phyloP scores from a whole-genome alignment of 345 rosid genomes.

The Salix arbutifolia region DNA sequence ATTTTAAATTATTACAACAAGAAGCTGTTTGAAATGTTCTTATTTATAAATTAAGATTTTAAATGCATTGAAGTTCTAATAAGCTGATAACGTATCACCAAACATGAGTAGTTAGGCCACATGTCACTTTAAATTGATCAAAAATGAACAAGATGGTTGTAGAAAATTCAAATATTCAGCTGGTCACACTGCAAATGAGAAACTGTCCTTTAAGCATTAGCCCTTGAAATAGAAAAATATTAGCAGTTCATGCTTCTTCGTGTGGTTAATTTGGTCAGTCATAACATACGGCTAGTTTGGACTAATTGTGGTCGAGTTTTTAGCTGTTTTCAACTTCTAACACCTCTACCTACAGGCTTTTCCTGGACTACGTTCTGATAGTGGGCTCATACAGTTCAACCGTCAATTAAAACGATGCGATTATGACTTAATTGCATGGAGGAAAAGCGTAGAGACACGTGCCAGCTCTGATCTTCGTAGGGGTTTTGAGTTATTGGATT shows the following conservation, averaged over 20 bases:
- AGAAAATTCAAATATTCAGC: neutral
- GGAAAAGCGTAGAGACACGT: slow-evolving; percentile 72
- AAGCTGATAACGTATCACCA: neutral
- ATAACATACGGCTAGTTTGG: neutral
- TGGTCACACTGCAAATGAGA: neutral
- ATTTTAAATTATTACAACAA: neutral
- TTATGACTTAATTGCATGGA: slow-evolving; percentile 79
- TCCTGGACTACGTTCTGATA: slow-evolving; percentile 83
- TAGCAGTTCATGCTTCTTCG: neutral
- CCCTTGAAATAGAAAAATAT: neutral
- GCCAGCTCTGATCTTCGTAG: slow-evolving; percentile 69
- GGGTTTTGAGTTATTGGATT: slow-evolving; percentile 75
- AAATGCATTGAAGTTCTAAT: neutral
- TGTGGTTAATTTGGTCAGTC: neutral
- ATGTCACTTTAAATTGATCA: neutral
- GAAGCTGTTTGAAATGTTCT: neutral
- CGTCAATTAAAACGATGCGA: slow-evolving; percentile 91
- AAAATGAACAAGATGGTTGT: neutral
- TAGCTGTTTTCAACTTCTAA: slow-evolving; percentile 1
- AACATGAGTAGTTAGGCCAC: neutral
- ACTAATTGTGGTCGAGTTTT: neutral
- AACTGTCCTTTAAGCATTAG: neutral
- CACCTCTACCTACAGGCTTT: slow-evolving; percentile 46
- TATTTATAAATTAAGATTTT: neutral
- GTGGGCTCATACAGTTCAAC: slow-evolving; percentile 81